phyloP scores from a whole-genome alignment of 2,329 filamentous ascomycete genomes.

The Cryphonectria carpinicola region DNA sequence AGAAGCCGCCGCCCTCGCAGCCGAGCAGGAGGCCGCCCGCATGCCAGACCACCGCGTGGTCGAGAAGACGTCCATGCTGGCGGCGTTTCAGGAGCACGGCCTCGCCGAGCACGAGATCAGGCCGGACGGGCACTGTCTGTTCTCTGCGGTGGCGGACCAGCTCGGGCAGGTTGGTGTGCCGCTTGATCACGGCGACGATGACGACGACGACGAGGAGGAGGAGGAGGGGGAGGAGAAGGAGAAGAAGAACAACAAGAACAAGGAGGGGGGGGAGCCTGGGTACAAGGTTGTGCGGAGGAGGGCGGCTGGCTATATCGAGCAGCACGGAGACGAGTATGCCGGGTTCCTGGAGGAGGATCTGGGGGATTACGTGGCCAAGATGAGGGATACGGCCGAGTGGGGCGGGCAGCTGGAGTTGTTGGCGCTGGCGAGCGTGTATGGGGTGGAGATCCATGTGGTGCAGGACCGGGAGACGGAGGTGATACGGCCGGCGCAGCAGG shows the following conservation, averaged over 20 bases:
- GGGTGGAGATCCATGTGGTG: constrained; percentile 79
- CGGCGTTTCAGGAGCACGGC: constrained; percentile 63
- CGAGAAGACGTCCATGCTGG: constrained; percentile 73
- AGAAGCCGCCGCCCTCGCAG: constrained; percentile 68
- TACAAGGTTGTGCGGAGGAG: constrained; percentile 72
- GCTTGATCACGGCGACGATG: constrained; percentile 36
- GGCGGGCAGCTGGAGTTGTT: constrained; percentile 89
- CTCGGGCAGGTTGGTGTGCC: constrained; percentile 58
- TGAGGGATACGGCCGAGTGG: constrained; percentile 91
- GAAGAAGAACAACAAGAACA: constrained; percentile 8
- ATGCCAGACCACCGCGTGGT: constrained; percentile 74
- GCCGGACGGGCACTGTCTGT: constrained; percentile 94
- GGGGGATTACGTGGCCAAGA: constrained; percentile 72
- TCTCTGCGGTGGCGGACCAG: constrained; percentile 89
- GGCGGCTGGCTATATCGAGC: constrained; percentile 77
- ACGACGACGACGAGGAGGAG: no score
- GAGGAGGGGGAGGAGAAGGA: constrained; percentile 33
- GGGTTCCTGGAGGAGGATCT: constrained; percentile 86
- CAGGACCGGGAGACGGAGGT: constrained; percentile 82
- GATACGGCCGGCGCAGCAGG: constrained; percentile 56
- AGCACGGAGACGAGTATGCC: constrained; percentile 78
- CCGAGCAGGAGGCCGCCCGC: constrained; percentile 73
- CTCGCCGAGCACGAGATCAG: constrained; percentile 78
- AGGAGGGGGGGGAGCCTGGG: constrained; percentile 34
- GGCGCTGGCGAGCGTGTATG: constrained; percentile 81